Evolutionary conservation across 768 basidiomycete species (phyloP).

Genomic region (Podaxis sp.): DNA sequence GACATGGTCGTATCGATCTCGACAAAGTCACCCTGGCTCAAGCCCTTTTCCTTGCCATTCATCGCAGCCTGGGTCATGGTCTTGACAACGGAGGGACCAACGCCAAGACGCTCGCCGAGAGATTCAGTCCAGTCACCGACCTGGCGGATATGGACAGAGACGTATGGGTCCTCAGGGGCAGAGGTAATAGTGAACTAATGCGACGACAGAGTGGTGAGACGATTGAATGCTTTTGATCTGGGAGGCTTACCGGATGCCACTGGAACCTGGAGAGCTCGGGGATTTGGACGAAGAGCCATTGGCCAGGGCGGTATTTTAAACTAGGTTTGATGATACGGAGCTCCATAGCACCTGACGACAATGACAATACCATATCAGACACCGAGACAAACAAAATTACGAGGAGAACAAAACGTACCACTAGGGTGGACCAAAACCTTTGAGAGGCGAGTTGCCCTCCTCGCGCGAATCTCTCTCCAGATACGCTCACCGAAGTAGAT

Average conservation of each 20-base stretch:
- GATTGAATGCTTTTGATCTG: background rate
- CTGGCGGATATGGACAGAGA: conserved; percentile 91
- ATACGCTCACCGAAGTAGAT: conserved; percentile 86
- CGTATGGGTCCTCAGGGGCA: conserved; percentile 90
- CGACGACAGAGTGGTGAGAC: conserved; percentile 7
- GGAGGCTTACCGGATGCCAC: conserved; percentile 91
- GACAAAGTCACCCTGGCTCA: conserved; percentile 72
- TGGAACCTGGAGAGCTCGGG: conserved; percentile 81
- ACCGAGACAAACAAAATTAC: background rate
- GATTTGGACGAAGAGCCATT: conserved; percentile 89
- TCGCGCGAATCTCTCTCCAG: conserved; percentile 77
- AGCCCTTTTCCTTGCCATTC: conserved; percentile 65
- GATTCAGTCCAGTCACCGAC: conserved; percentile 85
- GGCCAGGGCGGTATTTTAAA: conserved; percentile 87
- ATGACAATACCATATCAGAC: background rate
- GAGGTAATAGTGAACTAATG: conserved; percentile 89
- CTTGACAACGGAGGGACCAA: conserved; percentile 71
- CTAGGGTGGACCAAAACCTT: conserved; percentile 89
- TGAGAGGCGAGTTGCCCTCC: conserved; percentile 72
- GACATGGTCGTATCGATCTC: conserved; percentile 58
- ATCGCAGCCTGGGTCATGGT: conserved; percentile 75
- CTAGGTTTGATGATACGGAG: conserved; percentile 87
- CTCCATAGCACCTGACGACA: conserved; percentile 75
- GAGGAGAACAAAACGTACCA: conserved; percentile 39
- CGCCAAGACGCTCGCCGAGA: conserved; percentile 84